Percentiles rank a stretch among this genome's conserved stretches.
These are phyloP conservation scores for Biscogniauxia sp. DNA, from an alignment of 2,329 filamentous ascomycete species.

Conservation along the genomic window DNA sequence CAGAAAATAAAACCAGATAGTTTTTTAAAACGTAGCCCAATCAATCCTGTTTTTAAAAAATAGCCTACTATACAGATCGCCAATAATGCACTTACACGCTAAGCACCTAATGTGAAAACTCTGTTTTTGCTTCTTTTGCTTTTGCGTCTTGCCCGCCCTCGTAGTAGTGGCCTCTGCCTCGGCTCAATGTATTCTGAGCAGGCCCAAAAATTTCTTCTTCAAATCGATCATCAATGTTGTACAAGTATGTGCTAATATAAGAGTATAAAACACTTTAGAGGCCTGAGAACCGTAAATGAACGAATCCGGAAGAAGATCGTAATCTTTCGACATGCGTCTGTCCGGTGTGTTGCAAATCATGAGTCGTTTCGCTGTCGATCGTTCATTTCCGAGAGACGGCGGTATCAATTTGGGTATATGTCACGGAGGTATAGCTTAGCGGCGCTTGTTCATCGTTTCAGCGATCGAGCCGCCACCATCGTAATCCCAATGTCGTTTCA, in stretches of 20 bases:
- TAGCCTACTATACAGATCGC: not conserved
- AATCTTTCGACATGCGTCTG: not conserved
- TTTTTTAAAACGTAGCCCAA: not conserved
- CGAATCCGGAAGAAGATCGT: not conserved
- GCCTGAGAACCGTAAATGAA: not conserved
- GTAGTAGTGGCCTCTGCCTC: not conserved
- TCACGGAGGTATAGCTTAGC: conserved; percentile 20
- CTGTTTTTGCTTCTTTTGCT: not conserved
- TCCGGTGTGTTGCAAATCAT: not conserved
- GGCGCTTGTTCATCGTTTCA: conserved; percentile 31
- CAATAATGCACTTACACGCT: too few species aligned
- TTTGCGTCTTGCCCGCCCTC: not conserved
- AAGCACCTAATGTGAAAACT: not conserved
- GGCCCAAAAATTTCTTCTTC: not conserved
- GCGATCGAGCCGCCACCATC: conserved; percentile 35
- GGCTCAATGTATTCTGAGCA: not conserved
- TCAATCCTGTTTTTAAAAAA: not conserved
- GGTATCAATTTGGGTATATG: conserved; percentile 10
- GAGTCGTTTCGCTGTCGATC: conserved; percentile 7
- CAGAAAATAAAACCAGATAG: not conserved
- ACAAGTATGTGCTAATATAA: not conserved
- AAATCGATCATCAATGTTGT: not conserved
- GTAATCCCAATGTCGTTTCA: conserved; percentile 63
- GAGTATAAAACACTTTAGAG: not conserved
- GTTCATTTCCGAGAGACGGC: conserved; percentile 17